A percentile compares a stretch with the other conserved stretches of the same genome.
Evolutionary conservation across 768 basidiomycete genomes (phyloP).

Genomic region (Phlebiopsis gigantea): DNA sequence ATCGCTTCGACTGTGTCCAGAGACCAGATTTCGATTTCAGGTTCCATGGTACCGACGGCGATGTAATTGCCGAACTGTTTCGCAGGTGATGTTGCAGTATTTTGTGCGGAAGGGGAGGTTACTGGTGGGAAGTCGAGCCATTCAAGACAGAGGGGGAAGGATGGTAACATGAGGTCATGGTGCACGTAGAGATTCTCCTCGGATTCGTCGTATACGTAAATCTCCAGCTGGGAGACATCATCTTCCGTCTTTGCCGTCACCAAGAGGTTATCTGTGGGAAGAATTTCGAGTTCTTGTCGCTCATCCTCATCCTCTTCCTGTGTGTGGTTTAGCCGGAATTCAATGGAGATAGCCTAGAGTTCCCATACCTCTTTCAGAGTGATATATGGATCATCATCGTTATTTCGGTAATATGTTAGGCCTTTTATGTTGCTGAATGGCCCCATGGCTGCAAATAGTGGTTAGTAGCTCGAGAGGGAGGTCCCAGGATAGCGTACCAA

Average conservation of each 20-base stretch:
- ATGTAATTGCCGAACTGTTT: conserved; percentile 76
- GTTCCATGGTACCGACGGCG: conserved; percentile 95
- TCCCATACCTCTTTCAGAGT: conserved; percentile 83
- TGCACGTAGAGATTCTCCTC: conserved; percentile 92
- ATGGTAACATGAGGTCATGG: conserved; percentile 96
- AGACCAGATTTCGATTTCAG: conserved; percentile 99
- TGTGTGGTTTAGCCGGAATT: background rate
- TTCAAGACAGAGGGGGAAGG: conserved; percentile 96
- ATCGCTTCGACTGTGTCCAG: conserved; percentile 90
- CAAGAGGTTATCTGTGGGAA: conserved; percentile 88
- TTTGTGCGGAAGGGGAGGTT: conserved; percentile 34
- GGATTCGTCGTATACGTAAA: conserved; percentile 92
- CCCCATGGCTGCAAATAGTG: conserved; percentile 43
- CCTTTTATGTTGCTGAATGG: conserved; percentile 97
- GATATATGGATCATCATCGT: conserved; percentile 94
- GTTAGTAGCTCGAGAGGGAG: background rate
- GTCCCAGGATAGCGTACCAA: conserved; percentile 21
- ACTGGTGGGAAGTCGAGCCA: conserved; percentile 94
- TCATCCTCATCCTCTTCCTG: conserved; percentile 78
- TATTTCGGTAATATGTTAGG: conserved; percentile 84
- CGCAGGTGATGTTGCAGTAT: conserved; percentile 24
- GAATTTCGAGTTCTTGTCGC: conserved; percentile 82
- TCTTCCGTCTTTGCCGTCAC: conserved; percentile 94
- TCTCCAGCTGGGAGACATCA: conserved; percentile 91
- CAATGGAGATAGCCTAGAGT: background rate